phyloP scores from a whole-genome alignment of 805 yeast genomes.

The Metschnikowia lunata region DNA sequence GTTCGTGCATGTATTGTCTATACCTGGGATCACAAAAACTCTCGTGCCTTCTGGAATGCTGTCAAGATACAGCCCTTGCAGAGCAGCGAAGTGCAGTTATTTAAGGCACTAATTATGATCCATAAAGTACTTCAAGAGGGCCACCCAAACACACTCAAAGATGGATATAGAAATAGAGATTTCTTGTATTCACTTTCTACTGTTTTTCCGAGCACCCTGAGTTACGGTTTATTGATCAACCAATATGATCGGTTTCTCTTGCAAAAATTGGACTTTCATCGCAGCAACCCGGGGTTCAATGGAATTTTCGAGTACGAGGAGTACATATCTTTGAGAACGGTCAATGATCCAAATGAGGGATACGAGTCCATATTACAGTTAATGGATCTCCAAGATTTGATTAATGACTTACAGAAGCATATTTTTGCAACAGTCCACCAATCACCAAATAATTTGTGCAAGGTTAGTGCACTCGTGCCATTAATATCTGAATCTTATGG shows the following conservation, averaged over 20 bases:
- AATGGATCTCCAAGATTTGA: constrained; percentile 78
- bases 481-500: constrained; percentile 90
- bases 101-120: constrained; percentile 77
- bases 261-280: constrained; percentile 76
- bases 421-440: constrained; percentile 68
- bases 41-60: constrained; percentile 80
- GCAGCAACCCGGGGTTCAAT: constrained; percentile 80
- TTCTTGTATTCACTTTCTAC: constrained; percentile 75
- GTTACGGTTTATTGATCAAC: constrained; percentile 68
- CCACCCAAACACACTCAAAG: constrained; percentile 78
- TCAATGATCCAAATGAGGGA: constrained; percentile 93
- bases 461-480: constrained; percentile 83
- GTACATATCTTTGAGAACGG: constrained; percentile 80
- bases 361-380: constrained; percentile 83
- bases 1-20: constrained; percentile 93
- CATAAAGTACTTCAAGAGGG: constrained; percentile 98
- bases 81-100: constrained; percentile 75
- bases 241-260: constrained; percentile 72
- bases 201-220: constrained; percentile 41
- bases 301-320: constrained; percentile 97
- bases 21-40: constrained; percentile 91
- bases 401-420: constrained; percentile 72
- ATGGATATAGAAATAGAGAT: constrained; percentile 71
- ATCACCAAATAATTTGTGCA: constrained; percentile 63
- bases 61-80: constrained; percentile 76